Percentiles rank a stretch among this genome's conserved stretches.
These are phyloP conservation scores for Magnolia sinica DNA, from an alignment of 164 flowering plant species.

Conservation along the genomic window DNA sequence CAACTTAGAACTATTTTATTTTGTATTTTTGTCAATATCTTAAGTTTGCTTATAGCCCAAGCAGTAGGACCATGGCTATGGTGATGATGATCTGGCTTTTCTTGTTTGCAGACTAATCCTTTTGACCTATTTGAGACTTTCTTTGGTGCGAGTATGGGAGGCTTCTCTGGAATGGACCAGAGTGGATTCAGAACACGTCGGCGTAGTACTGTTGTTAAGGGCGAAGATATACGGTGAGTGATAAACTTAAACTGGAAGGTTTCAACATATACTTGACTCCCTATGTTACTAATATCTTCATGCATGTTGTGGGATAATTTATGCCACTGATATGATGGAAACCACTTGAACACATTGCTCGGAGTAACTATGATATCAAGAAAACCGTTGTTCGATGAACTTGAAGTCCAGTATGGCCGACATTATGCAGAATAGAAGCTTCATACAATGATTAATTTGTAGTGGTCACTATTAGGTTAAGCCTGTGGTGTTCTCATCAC, in stretches of 20 bases:
- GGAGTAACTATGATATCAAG: neutral
- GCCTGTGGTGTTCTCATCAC: neutral
- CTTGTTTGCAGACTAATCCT: slow-evolving; percentile 70
- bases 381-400: too few relatives aligned
- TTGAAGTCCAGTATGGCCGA: too few relatives aligned
- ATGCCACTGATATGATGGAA: neutral
- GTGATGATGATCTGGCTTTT: neutral
- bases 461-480: neutral
- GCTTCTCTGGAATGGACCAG: slow-evolving; percentile 72
- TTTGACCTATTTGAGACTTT: slow-evolving; percentile 97
- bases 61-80: neutral
- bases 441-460: too few relatives aligned
- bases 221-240: slow-evolving; percentile 92
- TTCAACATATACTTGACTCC: neutral
- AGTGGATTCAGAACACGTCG: slow-evolving; percentile 69
- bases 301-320: neutral
- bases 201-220: slow-evolving; percentile 68
- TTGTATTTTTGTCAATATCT: neutral
- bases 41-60: too few relatives aligned
- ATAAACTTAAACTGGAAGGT: slow-evolving; percentile 1
- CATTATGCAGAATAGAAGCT: too few relatives aligned
- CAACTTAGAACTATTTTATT: neutral
- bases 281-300: neutral
- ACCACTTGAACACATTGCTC: neutral
- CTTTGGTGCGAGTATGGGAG: slow-evolving; percentile 91